Evolutionary conservation across 129 eudicot genomes (phyloP).

Genomic region (Apium graveolens): DNA sequence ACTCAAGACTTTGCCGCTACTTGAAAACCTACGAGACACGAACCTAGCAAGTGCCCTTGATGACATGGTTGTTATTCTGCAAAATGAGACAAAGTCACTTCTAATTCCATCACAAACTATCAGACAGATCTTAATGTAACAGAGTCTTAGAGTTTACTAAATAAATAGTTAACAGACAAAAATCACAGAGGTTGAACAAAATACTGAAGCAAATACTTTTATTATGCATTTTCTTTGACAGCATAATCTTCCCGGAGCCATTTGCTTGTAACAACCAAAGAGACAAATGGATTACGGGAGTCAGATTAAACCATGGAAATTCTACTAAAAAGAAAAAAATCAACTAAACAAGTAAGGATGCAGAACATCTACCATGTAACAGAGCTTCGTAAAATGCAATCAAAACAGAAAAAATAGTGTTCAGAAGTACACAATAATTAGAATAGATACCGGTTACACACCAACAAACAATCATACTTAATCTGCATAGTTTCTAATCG

Average conservation of each 20-base stretch:
- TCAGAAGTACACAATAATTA: neutral
- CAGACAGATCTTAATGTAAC: neutral
- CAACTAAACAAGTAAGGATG: neutral
- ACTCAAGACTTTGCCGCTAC: slow-evolving; percentile 64
- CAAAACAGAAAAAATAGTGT: neutral
- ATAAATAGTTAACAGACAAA: neutral
- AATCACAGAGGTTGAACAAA: neutral
- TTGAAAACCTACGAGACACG: slow-evolving; percentile 61
- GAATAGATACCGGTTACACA: neutral
- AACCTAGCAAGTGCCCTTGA: slow-evolving; percentile 51
- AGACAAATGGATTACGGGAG: neutral
- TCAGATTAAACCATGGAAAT: neutral
- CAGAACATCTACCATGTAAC: neutral
- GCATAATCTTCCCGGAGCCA: neutral
- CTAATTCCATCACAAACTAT: neutral
- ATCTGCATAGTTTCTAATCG: neutral
- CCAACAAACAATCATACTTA: neutral
- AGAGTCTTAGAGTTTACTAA: neutral
- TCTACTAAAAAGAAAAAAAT: neutral
- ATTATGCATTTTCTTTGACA: neutral
- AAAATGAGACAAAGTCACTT: slow-evolving; percentile 4
- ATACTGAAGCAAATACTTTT: neutral
- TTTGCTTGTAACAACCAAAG: neutral
- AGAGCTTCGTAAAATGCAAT: neutral
- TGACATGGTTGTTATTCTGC: slow-evolving; percentile 52